phyloP scores from a whole-genome alignment of 2,329 filamentous ascomycete species.

The Aspergillus sp. region DNA sequence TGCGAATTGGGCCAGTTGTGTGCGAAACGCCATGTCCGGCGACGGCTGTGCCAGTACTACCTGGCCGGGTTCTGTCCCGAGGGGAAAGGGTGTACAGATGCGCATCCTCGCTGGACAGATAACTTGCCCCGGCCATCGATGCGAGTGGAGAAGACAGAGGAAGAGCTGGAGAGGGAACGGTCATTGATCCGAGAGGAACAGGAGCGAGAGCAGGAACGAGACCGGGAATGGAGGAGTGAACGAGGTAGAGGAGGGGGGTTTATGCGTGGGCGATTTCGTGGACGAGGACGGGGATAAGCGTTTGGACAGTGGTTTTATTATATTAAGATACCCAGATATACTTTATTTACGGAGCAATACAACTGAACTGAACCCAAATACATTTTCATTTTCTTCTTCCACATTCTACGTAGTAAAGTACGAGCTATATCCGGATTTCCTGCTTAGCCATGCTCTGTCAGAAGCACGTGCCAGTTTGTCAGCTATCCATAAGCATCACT shows the following conservation, averaged over 20 bases:
- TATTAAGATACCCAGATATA: not conserved
- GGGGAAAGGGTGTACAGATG: conserved; percentile 63
- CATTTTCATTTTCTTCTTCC: no score
- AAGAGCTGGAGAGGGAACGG: conserved; percentile 56
- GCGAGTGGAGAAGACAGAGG: conserved; percentile 61
- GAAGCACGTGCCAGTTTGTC: conserved; percentile 19
- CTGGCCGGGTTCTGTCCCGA: conserved; percentile 92
- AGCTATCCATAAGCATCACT: conserved; percentile 27
- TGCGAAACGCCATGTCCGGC: conserved; percentile 78
- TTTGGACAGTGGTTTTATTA: not conserved
- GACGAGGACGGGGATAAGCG: conserved; percentile 38
- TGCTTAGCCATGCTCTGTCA: not conserved
- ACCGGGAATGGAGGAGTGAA: conserved; percentile 46
- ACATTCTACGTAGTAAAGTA: no score
- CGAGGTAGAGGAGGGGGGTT: conserved; percentile 43
- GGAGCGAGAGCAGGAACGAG: conserved; percentile 46
- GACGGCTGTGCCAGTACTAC: conserved; percentile 74
- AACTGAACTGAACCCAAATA: no score
- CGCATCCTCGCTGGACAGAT: conserved; percentile 70
- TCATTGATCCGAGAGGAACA: conserved; percentile 53
- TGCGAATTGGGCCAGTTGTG: conserved; percentile 84
- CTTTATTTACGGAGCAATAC: no score
- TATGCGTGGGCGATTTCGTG: conserved; percentile 35
- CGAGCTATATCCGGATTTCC: not conserved
- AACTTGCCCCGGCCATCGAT: conserved; percentile 55